Evolutionary conservation across 2,329 filamentous ascomycete species (phyloP).

Genomic region (Aspergillus jensenii): DNA sequence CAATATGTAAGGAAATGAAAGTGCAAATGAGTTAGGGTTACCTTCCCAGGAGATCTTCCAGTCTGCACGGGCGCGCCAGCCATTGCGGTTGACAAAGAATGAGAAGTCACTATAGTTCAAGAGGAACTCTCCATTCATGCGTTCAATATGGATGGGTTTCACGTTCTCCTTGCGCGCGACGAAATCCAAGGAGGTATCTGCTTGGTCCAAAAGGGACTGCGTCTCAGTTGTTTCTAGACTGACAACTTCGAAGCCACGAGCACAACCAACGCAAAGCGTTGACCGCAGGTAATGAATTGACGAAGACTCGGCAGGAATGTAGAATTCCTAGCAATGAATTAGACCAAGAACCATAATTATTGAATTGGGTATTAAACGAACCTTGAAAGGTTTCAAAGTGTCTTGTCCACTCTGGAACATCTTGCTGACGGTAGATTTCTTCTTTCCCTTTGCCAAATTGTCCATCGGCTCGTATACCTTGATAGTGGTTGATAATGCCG

Average conservation of each 20-base stretch:
- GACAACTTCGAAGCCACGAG: slow-evolving; percentile 94
- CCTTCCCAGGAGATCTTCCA: slow-evolving; percentile 99
- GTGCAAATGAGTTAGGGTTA: slow-evolving; percentile 83
- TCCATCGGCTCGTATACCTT: slow-evolving; percentile 99
- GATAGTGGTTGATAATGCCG: slow-evolving; percentile 89
- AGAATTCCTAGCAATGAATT: slow-evolving; percentile 71
- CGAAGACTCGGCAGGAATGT: slow-evolving; percentile 96
- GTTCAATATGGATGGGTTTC: slow-evolving; percentile 94
- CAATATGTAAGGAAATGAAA: slow-evolving; percentile 95
- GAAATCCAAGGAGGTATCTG: slow-evolving; percentile 96
- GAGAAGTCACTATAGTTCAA: slow-evolving; percentile 98
- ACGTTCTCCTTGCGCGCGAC: slow-evolving; percentile 91
- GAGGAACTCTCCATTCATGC: slow-evolving; percentile 93
- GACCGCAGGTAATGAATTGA: slow-evolving; percentile 97
- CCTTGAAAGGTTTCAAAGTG: slow-evolving; percentile 90
- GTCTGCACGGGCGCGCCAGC: slow-evolving; percentile 91
- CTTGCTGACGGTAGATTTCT: slow-evolving; percentile 91
- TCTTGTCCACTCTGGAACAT: slow-evolving; percentile 95
- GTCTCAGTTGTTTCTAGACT: slow-evolving; percentile 97
- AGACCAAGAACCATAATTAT: not conserved
- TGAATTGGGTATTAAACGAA: slow-evolving; percentile 27
- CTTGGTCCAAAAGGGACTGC: slow-evolving; percentile 93
- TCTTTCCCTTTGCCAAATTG: slow-evolving; percentile 87
- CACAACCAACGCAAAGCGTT: slow-evolving; percentile 94
- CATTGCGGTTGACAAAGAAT: slow-evolving; percentile 98